Base-by-base conservation (phyloP, 768 basidiomycete genomes). In the Mycena alexandri region DNA sequence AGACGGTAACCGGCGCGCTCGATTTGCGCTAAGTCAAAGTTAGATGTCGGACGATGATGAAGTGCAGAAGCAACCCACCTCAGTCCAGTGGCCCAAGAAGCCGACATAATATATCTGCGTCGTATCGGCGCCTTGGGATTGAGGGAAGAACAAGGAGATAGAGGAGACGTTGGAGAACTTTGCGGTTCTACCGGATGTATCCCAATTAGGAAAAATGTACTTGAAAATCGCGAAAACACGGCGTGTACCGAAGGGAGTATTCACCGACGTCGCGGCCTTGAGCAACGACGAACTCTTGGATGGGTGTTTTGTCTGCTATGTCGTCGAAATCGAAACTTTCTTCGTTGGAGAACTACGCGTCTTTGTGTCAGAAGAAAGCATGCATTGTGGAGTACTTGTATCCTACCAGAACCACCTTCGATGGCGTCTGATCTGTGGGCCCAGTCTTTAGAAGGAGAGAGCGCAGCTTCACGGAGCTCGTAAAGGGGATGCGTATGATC, bases 401-500 rank as follows among this genome's bases (percentile, higher is more conserved):
- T 79, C 90, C 41, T 67, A 96, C 96, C 76, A 97, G 75, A 21
- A 78, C 75, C 34, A 96, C 85, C 76, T 88, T 91, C 0, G 84
- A 78, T 5, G 95, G 94, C 1, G 94, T 95, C 72, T 91, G 87
- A 44, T 90, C 90, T 0, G 81, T 84, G 0, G 96, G 94, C 9
- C 96, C 96, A 5, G 93, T 83, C 79, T 96, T 96, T 67, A 98
- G 77, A 3, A 95, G 86, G 44, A 98, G 82, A 25, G 92, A 88
- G 24, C 92, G 89, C 47, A 97, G 86, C 72, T 92, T 94, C 51
- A 97, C 93, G 17, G 92, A 90, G 11, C 93, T 91, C 0, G 91
- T 95, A 78, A 98, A 97, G 1, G 96, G 95, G 29, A 98, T 77
- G 54, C 91, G 92, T 57, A 95, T 79, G 71, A 95, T 94, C 72